Percentiles rank a stretch among this genome's conserved stretches.
Conservation (phyloP, 305 asterid genomes). For the Solanum hybrid region DNA sequence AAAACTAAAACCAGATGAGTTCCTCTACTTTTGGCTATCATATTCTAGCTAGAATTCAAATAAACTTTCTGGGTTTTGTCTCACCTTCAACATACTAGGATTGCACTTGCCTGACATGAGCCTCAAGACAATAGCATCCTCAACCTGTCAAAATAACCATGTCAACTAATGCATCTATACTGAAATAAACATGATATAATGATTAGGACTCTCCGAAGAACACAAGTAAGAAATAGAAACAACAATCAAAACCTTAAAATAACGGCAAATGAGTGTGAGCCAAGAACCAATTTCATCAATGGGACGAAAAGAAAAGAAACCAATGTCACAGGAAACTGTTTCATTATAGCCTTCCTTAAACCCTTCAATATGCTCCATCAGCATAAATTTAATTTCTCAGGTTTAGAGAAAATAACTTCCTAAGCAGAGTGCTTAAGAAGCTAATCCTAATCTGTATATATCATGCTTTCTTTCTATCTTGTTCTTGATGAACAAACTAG, state of each 20-base stretch:
- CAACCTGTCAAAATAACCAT: slow-evolving; percentile 44
- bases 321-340: neutral
- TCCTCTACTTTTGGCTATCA: slow-evolving; percentile 12
- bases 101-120: slow-evolving; percentile 60
- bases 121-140: slow-evolving; percentile 59
- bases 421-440: neutral
- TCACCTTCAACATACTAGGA: slow-evolving; percentile 48
- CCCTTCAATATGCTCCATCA: neutral
- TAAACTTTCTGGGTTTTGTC: slow-evolving; percentile 7
- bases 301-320: neutral
- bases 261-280: neutral
- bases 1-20: slow-evolving; percentile 20
- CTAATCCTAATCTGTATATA: neutral
- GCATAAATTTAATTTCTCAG: neutral
- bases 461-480: slow-evolving; percentile 1
- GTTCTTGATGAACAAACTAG: neutral
- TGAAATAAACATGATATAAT: neutral
- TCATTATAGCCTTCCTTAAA: neutral
- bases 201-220: neutral
- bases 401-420: neutral
- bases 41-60: slow-evolving; percentile 5
- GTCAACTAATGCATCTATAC: slow-evolving; percentile 5
- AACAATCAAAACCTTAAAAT: neutral
- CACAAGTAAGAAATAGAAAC: neutral
- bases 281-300: neutral